Conservation (phyloP, 2,329 filamentous ascomycete genomes). For the Chrysoporthe puriensis region DNA sequence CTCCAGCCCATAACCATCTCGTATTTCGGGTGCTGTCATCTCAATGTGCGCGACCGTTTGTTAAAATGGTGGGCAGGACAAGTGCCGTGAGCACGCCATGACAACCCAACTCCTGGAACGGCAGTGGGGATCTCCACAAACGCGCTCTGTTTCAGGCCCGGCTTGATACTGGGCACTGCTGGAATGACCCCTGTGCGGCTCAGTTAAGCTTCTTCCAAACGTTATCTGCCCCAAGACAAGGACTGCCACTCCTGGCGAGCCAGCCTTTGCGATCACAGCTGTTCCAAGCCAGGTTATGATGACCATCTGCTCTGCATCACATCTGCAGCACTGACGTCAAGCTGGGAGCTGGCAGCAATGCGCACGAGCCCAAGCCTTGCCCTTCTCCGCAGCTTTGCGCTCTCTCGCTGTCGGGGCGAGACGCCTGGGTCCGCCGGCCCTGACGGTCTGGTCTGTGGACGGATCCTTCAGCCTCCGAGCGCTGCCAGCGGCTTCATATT, state of each 20-base stretch:
- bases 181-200: conserved; percentile 17
- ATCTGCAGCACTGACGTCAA: neutral
- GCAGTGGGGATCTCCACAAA: conserved; percentile 16
- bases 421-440: too few relatives aligned
- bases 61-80: neutral
- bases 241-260: conserved; percentile 8
- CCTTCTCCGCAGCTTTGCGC: neutral
- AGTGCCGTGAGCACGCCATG: neutral
- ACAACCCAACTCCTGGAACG: neutral
- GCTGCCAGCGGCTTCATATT: neutral
- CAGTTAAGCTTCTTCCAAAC: conserved; percentile 28
- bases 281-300: neutral
- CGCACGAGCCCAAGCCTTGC: neutral
- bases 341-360: neutral
- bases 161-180: neutral
- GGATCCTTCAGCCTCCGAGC: neutral
- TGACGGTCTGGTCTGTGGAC: neutral
- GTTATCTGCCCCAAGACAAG: conserved; percentile 23
- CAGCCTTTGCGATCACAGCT: neutral
- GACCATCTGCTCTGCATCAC: conserved; percentile 4
- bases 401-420: too few relatives aligned
- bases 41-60: neutral
- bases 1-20: neutral
- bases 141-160: conserved; percentile 22
- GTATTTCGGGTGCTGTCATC: neutral